Base-by-base conservation (phyloP, 495 filamentous ascomycete species). In the Xylaria scruposa region DNA sequence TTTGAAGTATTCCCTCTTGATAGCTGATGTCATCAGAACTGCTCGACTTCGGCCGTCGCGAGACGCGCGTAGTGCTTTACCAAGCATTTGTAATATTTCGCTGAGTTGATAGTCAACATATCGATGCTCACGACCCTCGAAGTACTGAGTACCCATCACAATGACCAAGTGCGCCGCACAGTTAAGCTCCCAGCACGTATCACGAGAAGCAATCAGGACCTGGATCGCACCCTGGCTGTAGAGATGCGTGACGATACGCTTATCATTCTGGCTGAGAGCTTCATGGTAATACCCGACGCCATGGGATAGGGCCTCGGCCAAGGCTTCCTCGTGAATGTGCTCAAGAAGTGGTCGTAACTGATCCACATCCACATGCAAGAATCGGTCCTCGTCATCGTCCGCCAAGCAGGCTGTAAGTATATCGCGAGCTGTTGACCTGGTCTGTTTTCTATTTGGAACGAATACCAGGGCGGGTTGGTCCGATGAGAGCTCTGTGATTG, bases 21-120 rank as follows among this genome's bases (percentile, higher is more conserved):
- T 93, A 21, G 92, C 91, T 5, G 95, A 93, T 6, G 97, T 91
- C 95, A 99, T 97, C 40, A 99, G 83, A 19, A 99, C 93, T 70
- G 95, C 97, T 71, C 92, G 93, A 63, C 94, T 92, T 29, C 90
- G 83, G 70, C 95, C 95, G 77, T 97, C 95, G 68, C 75, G 78
- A 10, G 90, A 88, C 7, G 93, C 86, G 66, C 94, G 91, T 38
- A 92, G 90, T 33, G 96, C 94, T 79, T 94, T 97, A 75, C 96
- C 96, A 72, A 98, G 97, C 97, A 99, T 99, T 76, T 99, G 97
- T n/a, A 99, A 84, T n/a, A 99, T 87, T 78, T 99, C 96, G 77
- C 91, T 95, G 72, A 98, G 89, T 3, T 95, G 92, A 77, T 98
- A 98, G 81, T 99, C 96, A 72, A 98, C 91, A 81, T 99, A 99